These are phyloP conservation scores for Pestalotiopsis sp. DNA, from an alignment of 2,329 filamentous ascomycete species.

Conservation along the genomic window DNA sequence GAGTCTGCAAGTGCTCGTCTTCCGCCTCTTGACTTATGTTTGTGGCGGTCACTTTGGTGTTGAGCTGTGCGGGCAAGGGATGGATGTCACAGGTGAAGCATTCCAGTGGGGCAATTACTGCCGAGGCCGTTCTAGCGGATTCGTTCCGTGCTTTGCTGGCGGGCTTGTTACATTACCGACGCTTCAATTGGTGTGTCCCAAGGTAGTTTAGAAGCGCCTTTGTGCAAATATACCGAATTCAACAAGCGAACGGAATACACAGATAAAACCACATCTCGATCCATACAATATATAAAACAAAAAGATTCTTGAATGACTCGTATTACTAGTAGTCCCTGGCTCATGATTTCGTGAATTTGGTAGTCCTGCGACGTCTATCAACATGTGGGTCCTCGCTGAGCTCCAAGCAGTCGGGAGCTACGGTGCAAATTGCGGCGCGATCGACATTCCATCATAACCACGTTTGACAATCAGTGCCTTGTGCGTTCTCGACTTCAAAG, in stretches of 20 bases:
- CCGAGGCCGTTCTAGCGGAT: slow-evolving; percentile 6
- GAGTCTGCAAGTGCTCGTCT: neutral
- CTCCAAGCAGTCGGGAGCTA: slow-evolving; percentile 8
- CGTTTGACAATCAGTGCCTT: neutral
- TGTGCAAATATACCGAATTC: no score
- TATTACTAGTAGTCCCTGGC: neutral
- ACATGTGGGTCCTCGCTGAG: neutral
- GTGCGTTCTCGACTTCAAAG: neutral
- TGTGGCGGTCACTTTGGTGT: neutral
- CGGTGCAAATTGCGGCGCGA: slow-evolving; percentile 1
- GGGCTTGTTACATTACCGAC: neutral
- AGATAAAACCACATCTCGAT: no score
- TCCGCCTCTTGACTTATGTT: neutral
- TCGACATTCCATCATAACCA: neutral
- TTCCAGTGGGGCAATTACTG: slow-evolving; percentile 10
- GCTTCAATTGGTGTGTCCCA: no score
- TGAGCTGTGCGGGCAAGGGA: neutral
- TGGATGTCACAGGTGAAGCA: neutral
- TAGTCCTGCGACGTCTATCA: neutral
- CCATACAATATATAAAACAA: no score
- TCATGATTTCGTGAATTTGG: neutral
- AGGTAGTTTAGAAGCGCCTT: no score
- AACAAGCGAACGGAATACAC: no score
- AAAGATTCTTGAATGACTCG: neutral
- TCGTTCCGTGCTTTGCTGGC: neutral